Evolutionary conservation across 1,139 yeast genomes (phyloP), one percentile per base, ranked within the genome.

Genomic region (Sugiyamaella castrensis): DNA sequence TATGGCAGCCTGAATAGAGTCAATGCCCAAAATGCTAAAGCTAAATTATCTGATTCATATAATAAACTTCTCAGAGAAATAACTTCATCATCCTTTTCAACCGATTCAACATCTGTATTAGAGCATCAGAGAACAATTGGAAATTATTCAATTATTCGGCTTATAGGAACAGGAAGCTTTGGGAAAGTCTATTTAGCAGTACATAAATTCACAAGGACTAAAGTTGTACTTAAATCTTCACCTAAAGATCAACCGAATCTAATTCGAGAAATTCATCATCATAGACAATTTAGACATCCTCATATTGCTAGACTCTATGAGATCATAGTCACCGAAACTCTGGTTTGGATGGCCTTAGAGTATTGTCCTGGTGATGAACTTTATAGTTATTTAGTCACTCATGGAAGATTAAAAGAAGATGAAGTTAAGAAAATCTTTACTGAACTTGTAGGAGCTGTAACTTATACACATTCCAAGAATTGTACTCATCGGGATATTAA

Each of bases 401-500:
- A 65, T 24, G 66, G 78, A 35, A 68, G 81, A 39, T 68, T 91
- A 7, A 51, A 57, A 12, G 57, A 73, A 1, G 77, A 73, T 7
- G 87, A 82, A 56, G 74, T 83, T 44, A 74, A 77, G 51, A 70
- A 71, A 51, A 64, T 91, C 10, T 88, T 91, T 66, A 75, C 87
- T 13, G 98, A 92, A 66, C 75, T 92, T 1, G 77, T 79, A 3
- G 82, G 91, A 33, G 96, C 95, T 0, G 88, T 92, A 2, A 82
- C 82, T 47, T 87, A 89, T 62, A 86, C 92, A 1, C 98, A 92
- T 66, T 76, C 84, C 15, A 74, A 82, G 60, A 84, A 88, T 57
- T 81, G 95, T 57, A 84, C 94, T 19, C 98, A 92, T 68, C 75
- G 98, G 51, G 98, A 92, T 65, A 72, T 92, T 62, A 91, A 91